Evolutionary conservation across 805 yeast species (phyloP), one percentile per base, ranked within the genome.

Genomic region (Ogataea siamensis): DNA sequence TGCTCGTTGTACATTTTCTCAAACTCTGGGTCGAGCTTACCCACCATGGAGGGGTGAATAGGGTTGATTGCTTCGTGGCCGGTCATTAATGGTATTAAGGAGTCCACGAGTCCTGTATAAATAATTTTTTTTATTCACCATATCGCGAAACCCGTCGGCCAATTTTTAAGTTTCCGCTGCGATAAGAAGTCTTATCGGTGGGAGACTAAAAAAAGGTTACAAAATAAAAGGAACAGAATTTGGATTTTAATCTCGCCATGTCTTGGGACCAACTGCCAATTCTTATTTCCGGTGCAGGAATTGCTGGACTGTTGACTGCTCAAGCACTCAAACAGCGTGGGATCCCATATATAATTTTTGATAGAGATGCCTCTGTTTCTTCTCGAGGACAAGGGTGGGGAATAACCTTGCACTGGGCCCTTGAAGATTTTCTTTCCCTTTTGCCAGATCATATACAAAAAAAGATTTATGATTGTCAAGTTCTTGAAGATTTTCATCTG

Each of bases 351-450:
- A 46, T 40, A 7, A 51, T 57, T n/a, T 51, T 57, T 28, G 63
- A 58, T 40, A 39, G 62, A 40, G 62, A 58, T 34, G 50, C 42
- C 12, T 41, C 48, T 2, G 57, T 47, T 8, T 27, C 35, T 5
- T 45, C 50, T 14, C 32, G 63, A 34, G 62, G 57, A 25, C 55
- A 57, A 28, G 63, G 63, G 4, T 58, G 63, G 63, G 63, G 62
- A 14, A 58, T 59, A 11, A 58, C 64, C 4, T 28, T 58, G 24
- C 63, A 59, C 35, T 58, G 60, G 58, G 63, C 63, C 2, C 34
- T 59, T 22, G 39, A 47, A 16, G 48, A 54, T 24, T 49, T 58
- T 24, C 37, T 54, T 21, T 25, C 39, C 7, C 31, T 58, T 18
- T 36, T 59, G 15, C 60, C 63, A 11, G 43, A 38, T 5, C 42